Evolutionary conservation across 345 rosid genomes (phyloP), one percentile per base, ranked within the genome.

Genomic region (Sisymbrium altissimum): DNA sequence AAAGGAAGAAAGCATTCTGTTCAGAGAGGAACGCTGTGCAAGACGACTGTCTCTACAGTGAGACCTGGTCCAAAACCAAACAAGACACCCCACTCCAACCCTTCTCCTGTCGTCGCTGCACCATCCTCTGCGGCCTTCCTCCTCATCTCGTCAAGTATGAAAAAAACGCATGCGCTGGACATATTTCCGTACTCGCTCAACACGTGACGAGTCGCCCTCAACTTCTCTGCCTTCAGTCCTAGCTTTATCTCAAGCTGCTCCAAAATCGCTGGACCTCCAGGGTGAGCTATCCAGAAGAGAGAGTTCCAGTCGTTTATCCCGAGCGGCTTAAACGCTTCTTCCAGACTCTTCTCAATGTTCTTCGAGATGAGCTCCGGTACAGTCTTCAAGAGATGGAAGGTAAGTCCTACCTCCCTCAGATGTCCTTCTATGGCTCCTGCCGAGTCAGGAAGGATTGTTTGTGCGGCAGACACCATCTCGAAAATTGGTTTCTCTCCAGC

Each of bases 61-160:
- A 91, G 86, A 0, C 97, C 95, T 41, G 97, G 97, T 43, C 97
- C 92, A 78, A 91, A 87, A 11, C 97, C 95, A 53, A 91, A 86
- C 23, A 86, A 83, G n/a, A 88, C 92, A 5, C 97, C 95, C 97
- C 95, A 91, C 9, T 91, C 89, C 27, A 88, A 72, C 17, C 95
- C 97, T 74, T 91, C 95, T 2, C 95, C 92, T 3, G 97, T 91
- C 3, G 87, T 83, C 39, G 66, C 32, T 19, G 81, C 83, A 65
- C 89, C 86, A 39, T 87, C 83, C 17, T 87, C 70, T 0, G 62
- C 30, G 1, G 84, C 86, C 74, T 79, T 87, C 81, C 73, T 87
- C 74, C 95, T 83, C 95, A 88, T 85, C 71, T 91, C 89, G 11
- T 90, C 97, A 39, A 90, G 54, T 7, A 90, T 85, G 41, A 90